A percentile compares a stretch with the other conserved stretches of the same genome.
Conservation (phyloP, 768 basidiomycete species). For the Podaxis rugospora region DNA sequence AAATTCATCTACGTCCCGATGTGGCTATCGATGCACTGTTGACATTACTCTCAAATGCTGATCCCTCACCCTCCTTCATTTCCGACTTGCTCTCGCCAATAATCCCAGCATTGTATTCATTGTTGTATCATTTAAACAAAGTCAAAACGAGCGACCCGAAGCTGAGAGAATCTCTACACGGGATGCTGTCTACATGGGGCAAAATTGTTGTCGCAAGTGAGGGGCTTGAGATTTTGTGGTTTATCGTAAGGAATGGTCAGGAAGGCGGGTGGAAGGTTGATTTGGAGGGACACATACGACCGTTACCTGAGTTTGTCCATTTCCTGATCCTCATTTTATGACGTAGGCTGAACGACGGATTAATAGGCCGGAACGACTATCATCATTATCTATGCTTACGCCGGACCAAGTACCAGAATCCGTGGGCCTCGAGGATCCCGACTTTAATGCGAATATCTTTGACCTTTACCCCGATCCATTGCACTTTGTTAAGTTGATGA, state of each 20-base stretch:
- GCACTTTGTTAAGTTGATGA: slow-evolving; percentile 64
- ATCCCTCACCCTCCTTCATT: slow-evolving; percentile 71
- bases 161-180: slow-evolving; percentile 53
- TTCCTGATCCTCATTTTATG: not conserved
- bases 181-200: slow-evolving; percentile 72
- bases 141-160: slow-evolving; percentile 61
- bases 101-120: slow-evolving; percentile 58
- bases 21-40: slow-evolving; percentile 47
- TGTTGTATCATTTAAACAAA: slow-evolving; percentile 50
- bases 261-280: slow-evolving; percentile 53
- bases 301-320: slow-evolving; percentile 38
- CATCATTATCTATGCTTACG: slow-evolving; percentile 41
- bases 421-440: slow-evolving; percentile 36
- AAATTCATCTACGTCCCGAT: slow-evolving; percentile 23
- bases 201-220: slow-evolving; percentile 52
- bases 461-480: slow-evolving; percentile 73
- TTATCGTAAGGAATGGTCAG: slow-evolving; percentile 45
- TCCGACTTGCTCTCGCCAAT: slow-evolving; percentile 65
- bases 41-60: slow-evolving; percentile 64
- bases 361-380: slow-evolving; percentile 20
- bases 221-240: slow-evolving; percentile 54
- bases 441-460: slow-evolving; percentile 53
- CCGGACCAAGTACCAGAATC: slow-evolving; percentile 30
- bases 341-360: not conserved
- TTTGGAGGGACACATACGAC: slow-evolving; percentile 46